Evolutionary conservation across 768 basidiomycete species (phyloP).

Genomic region (Mycena pura): DNA sequence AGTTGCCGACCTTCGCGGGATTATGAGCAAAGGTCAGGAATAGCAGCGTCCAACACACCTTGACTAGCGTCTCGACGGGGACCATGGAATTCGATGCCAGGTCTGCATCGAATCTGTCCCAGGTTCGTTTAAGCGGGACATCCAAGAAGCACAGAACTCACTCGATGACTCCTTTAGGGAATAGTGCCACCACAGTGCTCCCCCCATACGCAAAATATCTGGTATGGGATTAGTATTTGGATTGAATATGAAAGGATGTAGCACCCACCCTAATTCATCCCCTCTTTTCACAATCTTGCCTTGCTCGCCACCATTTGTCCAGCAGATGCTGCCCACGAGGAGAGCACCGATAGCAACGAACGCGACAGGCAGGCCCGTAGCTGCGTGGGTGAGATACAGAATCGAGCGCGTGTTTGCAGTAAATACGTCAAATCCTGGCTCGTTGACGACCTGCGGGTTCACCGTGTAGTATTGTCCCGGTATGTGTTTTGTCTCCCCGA

Average conservation of each 20-base stretch:
- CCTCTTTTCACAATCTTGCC: conserved; percentile 60
- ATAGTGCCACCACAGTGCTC: conserved; percentile 70
- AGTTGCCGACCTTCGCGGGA: conserved; percentile 39
- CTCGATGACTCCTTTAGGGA: conserved; percentile 58
- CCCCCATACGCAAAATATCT: conserved; percentile 77
- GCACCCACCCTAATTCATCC: conserved; percentile 60
- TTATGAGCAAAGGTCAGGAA: neutral
- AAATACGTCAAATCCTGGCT: conserved; percentile 67
- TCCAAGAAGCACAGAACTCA: conserved; percentile 31
- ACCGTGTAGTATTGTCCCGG: conserved; percentile 74
- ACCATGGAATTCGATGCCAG: conserved; percentile 58
- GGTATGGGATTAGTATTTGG: neutral
- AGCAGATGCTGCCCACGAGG: conserved; percentile 77
- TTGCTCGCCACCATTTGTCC: conserved; percentile 59
- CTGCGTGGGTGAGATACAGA: conserved; percentile 55
- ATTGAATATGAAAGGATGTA: neutral
- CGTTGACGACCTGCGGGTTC: conserved; percentile 81
- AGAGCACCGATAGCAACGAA: conserved; percentile 83
- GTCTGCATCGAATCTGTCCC: conserved; percentile 63
- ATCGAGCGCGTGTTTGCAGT: conserved; percentile 68
- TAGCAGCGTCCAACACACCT: conserved; percentile 41
- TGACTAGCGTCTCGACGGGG: conserved; percentile 72
- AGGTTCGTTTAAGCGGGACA: neutral
- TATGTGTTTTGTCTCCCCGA: conserved; percentile 52
- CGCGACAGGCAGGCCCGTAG: conserved; percentile 57